Evolutionary conservation across 768 basidiomycete genomes (phyloP).

Genomic region (Cantharellus cinnabarinus): DNA sequence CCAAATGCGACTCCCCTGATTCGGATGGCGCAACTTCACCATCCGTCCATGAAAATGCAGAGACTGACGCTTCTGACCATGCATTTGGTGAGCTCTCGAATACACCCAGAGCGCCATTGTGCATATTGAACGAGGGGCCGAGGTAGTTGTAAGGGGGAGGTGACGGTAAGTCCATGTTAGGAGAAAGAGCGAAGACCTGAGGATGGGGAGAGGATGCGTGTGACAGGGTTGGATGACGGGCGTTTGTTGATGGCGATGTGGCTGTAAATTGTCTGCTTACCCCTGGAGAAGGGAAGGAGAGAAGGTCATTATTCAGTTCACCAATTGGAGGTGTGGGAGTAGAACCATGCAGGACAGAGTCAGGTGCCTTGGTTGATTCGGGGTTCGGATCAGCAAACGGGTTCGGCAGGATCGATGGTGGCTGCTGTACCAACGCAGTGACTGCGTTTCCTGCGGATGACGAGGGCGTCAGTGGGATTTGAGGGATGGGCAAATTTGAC

Average conservation of each 20-base stretch:
- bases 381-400: not conserved
- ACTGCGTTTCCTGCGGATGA: not conserved
- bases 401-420: not conserved
- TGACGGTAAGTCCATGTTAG: not conserved
- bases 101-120: not conserved
- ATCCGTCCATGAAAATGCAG: not conserved
- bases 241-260: no score
- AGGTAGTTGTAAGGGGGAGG: not conserved
- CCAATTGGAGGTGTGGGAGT: no score
- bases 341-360: not conserved
- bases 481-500: not conserved
- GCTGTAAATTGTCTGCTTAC: no score
- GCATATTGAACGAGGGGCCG: not conserved
- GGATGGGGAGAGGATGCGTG: no score
- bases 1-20: not conserved
- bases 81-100: not conserved
- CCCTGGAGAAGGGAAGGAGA: no score
- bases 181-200: no score
- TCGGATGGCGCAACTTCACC: not conserved
- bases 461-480: not conserved
- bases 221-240: no score
- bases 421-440: not conserved
- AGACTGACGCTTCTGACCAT: not conserved
- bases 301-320: no score
- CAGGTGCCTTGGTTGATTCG: not conserved